A percentile compares a stretch with the other conserved stretches of the same genome.
Evolutionary conservation across 2,329 filamentous ascomycete genomes (phyloP).

Genomic region (Didymella exigua): DNA sequence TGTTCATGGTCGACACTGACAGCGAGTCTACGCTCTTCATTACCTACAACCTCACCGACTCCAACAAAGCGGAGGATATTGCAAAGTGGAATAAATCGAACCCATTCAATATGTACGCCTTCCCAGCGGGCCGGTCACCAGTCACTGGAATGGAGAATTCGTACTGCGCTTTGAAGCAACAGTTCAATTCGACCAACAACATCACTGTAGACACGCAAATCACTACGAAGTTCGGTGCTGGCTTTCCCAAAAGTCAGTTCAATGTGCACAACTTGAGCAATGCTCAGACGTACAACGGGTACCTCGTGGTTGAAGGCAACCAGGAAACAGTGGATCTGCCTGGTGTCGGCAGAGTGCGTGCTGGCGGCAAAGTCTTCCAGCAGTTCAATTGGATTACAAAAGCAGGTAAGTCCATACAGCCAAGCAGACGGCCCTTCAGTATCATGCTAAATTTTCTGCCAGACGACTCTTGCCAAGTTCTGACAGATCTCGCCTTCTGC

Average conservation of each 20-base stretch:
- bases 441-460: constrained; percentile 19
- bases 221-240: constrained; percentile 66
- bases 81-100: constrained; percentile 61
- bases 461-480: constrained; percentile 82
- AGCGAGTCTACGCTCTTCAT: constrained; percentile 77
- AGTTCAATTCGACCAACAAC: constrained; percentile 67
- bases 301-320: constrained; percentile 69
- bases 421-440: not conserved
- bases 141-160: constrained; percentile 77
- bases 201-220: constrained; percentile 68
- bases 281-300: constrained; percentile 73
- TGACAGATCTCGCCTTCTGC: constrained; percentile 89
- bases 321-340: constrained; percentile 56
- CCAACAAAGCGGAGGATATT: constrained; percentile 56
- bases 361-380: constrained; percentile 77
- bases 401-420: constrained; percentile 60
- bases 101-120: constrained; percentile 77
- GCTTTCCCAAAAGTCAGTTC: constrained; percentile 80
- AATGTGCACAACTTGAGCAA: constrained; percentile 76
- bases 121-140: constrained; percentile 60
- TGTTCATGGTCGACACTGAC: constrained; percentile 87
- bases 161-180: constrained; percentile 76
- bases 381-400: constrained; percentile 79
- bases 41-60: constrained; percentile 71
- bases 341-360: constrained; percentile 57